phyloP scores from a whole-genome alignment of 257 asterid species.

The Capsicum rhomboideum region DNA sequence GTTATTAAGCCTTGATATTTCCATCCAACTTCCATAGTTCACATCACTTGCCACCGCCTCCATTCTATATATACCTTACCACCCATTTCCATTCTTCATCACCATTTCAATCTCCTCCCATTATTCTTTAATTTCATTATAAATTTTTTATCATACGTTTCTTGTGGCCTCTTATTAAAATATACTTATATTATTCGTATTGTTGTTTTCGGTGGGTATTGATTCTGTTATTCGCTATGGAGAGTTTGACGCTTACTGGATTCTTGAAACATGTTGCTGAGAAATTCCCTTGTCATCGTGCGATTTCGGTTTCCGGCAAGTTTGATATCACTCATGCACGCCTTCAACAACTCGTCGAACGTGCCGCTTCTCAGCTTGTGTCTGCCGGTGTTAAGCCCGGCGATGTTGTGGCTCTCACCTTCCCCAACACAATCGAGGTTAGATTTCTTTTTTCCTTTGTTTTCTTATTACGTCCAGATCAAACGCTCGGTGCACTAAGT shows the following conservation, averaged over 20 bases:
- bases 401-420: slow-evolving; percentile 86
- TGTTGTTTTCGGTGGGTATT: background rate
- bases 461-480: background rate
- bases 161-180: too few species aligned
- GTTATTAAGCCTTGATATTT: background rate
- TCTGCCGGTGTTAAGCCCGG: slow-evolving; percentile 76
- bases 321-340: slow-evolving; percentile 59
- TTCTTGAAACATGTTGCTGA: slow-evolving; percentile 49
- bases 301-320: slow-evolving; percentile 56
- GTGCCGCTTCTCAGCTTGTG: slow-evolving; percentile 60
- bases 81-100: background rate
- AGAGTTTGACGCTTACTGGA: slow-evolving; percentile 56
- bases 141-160: background rate
- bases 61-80: background rate
- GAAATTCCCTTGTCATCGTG: slow-evolving; percentile 50
- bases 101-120: background rate
- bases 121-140: background rate
- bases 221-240: slow-evolving; percentile 19
- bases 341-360: slow-evolving; percentile 48
- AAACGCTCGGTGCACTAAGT: too few species aligned
- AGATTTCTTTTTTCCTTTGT: background rate
- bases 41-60: background rate
- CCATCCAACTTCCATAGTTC: background rate
- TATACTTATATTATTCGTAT: too few species aligned
- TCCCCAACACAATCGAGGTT: slow-evolving; percentile 92